Percentiles rank a stretch among this genome's conserved stretches.
These are phyloP conservation scores for Fusarium denticulatum DNA, from an alignment of 2,329 filamentous ascomycete genomes.

Conservation along the genomic window DNA sequence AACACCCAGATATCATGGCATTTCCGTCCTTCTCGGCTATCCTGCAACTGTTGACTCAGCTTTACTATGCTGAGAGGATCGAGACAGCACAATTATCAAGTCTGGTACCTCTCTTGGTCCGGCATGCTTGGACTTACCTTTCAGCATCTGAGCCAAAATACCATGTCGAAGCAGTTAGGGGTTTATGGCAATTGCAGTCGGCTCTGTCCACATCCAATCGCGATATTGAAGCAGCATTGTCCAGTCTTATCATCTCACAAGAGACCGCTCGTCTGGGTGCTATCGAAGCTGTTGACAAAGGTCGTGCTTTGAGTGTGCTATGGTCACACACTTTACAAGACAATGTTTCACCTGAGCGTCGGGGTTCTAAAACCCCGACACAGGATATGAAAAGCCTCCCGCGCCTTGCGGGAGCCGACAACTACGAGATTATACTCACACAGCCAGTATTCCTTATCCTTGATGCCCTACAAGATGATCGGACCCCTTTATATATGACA, in stretches of 20 bases:
- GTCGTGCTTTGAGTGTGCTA: constrained; percentile 76
- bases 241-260: constrained; percentile 71
- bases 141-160: constrained; percentile 88
- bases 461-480: constrained; percentile 78
- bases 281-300: constrained; percentile 64
- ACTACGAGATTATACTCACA: constrained; percentile 79
- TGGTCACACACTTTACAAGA: constrained; percentile 84
- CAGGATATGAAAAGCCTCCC: constrained; percentile 47
- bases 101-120: constrained; percentile 75
- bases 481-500: constrained; percentile 78
- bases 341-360: constrained; percentile 60
- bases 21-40: constrained; percentile 69
- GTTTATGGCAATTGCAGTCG: constrained; percentile 85
- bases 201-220: constrained; percentile 73
- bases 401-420: constrained; percentile 64
- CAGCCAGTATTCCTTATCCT: constrained; percentile 84
- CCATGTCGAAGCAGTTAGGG: constrained; percentile 90
- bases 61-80: constrained; percentile 65
- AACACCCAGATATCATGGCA: constrained; percentile 50
- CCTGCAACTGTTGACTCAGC: constrained; percentile 65
- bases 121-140: constrained; percentile 80
- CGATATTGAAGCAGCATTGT: constrained; percentile 82
- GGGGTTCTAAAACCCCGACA: constrained; percentile 57
- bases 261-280: constrained; percentile 35
- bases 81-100: constrained; percentile 63